These are phyloP conservation scores for Penstemon newberryi DNA, from an alignment of 257 asterid species.

Conservation along the genomic window DNA sequence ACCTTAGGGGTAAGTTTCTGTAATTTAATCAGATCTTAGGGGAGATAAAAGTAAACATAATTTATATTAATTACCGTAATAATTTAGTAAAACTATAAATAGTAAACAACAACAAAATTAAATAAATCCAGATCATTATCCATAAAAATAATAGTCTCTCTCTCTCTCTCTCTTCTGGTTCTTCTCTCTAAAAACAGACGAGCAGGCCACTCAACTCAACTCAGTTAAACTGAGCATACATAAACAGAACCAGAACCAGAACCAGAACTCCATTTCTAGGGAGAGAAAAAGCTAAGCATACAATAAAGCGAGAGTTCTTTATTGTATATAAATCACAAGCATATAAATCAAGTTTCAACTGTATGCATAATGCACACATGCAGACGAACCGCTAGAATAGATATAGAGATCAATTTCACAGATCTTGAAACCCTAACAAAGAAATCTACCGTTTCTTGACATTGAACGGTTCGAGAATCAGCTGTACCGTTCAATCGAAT, in stretches of 20 bases:
- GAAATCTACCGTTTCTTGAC: conserved; percentile 27
- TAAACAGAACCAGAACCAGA: conserved; percentile 21
- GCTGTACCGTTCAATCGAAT: conserved; percentile 25
- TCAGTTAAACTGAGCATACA: conserved; percentile 29
- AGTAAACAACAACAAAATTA: neutral
- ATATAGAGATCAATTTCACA: conserved; percentile 1
- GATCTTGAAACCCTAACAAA: conserved; percentile 40
- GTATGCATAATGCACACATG: conserved; percentile 25
- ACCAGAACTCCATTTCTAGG: conserved; percentile 28
- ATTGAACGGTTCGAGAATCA: conserved; percentile 28
- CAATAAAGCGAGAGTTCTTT: too few relatives aligned
- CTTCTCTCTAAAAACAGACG: conserved; percentile 31
- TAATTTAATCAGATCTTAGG: too few relatives aligned
- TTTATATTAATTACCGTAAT: too few relatives aligned
- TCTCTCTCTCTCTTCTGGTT: conserved; percentile 22
- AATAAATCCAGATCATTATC: neutral
- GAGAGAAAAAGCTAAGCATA: conserved; percentile 24
- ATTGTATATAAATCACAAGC: too few relatives aligned
- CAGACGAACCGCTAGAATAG: conserved; percentile 10
- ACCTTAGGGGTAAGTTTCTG: too few relatives aligned
- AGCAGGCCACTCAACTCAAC: conserved; percentile 51
- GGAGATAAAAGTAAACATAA: too few relatives aligned
- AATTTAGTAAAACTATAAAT: too few relatives aligned
- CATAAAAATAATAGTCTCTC: neutral
- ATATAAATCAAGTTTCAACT: too few relatives aligned